phyloP scores from a whole-genome alignment of 2,329 filamentous ascomycete species.

The Onygena corvina region DNA sequence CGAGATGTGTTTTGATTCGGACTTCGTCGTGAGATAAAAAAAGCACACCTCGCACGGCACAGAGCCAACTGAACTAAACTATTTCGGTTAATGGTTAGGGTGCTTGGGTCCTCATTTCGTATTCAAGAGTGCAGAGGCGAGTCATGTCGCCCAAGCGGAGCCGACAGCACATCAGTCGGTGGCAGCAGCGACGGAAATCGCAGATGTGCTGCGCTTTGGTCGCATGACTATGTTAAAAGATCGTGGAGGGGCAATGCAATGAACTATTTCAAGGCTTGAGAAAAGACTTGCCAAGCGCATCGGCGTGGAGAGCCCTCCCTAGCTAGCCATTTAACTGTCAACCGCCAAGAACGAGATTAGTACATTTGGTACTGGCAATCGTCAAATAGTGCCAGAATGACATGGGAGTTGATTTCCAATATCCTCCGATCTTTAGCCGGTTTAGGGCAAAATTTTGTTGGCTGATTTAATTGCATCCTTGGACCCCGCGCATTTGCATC shows the following conservation, averaged over 20 bases:
- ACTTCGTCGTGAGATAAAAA: background rate
- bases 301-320: background rate
- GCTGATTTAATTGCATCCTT: background rate
- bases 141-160: background rate
- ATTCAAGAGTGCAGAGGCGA: background rate
- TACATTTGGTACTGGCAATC: conserved; percentile 3
- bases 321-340: background rate
- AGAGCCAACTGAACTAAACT: background rate
- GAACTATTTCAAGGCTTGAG: too few relatives aligned
- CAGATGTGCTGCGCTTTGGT: too few relatives aligned
- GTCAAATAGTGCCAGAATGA: background rate
- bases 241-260: too few relatives aligned
- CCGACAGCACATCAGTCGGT: background rate
- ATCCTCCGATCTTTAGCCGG: background rate
- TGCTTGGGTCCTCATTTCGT: background rate
- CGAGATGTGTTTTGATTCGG: background rate
- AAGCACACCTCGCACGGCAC: background rate
- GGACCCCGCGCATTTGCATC: too few relatives aligned
- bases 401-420: background rate
- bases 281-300: too few relatives aligned
- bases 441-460: background rate
- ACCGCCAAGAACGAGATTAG: background rate
- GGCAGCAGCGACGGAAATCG: background rate
- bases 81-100: background rate
- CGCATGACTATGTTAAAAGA: too few relatives aligned